Evolutionary conservation across 495 filamentous ascomycete species (phyloP), one percentile per base, ranked within the genome.

Genomic region (Hypoxylon subgilvum): DNA sequence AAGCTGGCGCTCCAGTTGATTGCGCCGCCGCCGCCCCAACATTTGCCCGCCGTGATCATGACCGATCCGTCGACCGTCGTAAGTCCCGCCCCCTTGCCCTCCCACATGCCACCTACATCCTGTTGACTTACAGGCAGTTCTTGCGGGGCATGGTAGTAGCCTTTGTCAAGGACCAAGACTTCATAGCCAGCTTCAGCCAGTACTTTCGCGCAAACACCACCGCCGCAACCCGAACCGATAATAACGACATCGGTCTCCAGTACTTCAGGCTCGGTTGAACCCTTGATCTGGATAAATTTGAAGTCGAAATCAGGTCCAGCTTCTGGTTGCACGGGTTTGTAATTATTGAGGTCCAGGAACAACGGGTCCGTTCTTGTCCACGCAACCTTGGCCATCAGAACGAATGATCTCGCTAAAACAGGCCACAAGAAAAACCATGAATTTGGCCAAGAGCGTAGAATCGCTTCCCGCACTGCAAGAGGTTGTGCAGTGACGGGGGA

Each of bases 211-310:
- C 80, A 80, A 0, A 92, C 88, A 0, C 77, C 85, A n/a, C 86
- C 89, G 35, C 89, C 89, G 62, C 88, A 91, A 14, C 89, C 89
- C 55, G 85, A 88, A 1, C 89, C 89, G 1, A 92, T 79, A 46
- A 92, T 82, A 1, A 92, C 81, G 0, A 90, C 82, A 65, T 92
- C 88, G 1, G 83, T 85, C 46, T 91, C 84, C 32, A 92, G 71
- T 1, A 72, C 75, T 54, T 44, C 63, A 35, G 49, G 70, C 16
- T 63, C 57, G 3, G 30, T n/a, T 4, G 13, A 13, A 8, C 28
- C 23, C 2, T 52, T 55, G 16, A 53, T 48, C 40, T 79, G 73
- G 14, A 80, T 19, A 32, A 82, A 82, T 0, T 71, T 51, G 32
- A 61, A 67, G 21, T 61, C 57, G 13, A 60, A 53, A 17, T 76